Conservation (phyloP, 257 asterid genomes). For the Asclepias syriaca region DNA sequence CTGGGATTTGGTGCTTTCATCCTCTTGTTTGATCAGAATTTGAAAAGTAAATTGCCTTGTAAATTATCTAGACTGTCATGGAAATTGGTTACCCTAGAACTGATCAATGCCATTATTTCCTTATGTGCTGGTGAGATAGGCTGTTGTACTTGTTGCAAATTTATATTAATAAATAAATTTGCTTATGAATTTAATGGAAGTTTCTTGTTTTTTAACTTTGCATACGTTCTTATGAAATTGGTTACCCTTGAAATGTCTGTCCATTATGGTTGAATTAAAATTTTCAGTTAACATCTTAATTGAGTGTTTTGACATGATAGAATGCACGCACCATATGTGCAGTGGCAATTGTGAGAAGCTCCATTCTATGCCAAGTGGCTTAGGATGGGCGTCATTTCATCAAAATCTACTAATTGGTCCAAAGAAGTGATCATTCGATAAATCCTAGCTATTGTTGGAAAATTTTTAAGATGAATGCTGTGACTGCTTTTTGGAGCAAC, state of each 20-base stretch:
- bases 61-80: conserved; percentile 32
- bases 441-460: not conserved
- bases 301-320: not conserved
- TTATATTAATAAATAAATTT: conserved; percentile 33
- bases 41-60: conserved; percentile 44
- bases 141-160: conserved; percentile 35
- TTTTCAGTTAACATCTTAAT: not conserved
- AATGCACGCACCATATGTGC: not conserved
- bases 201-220: not conserved
- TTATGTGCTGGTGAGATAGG: conserved; percentile 28
- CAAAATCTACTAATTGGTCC: not conserved
- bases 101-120: conserved; percentile 17
- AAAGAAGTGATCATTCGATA: not conserved
- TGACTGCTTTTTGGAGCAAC: not conserved
- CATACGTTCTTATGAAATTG: not conserved
- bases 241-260: not conserved
- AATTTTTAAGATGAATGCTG: not conserved
- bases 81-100: conserved; percentile 25
- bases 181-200: conserved; percentile 12
- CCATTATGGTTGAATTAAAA: not conserved
- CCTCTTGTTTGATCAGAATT: conserved; percentile 65
- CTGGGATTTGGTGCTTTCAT: conserved; percentile 34
- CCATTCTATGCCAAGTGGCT: not conserved
- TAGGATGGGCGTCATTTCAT: not conserved
- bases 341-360: not conserved